These are phyloP conservation scores for Chaetomium tenue DNA, from an alignment of 495 filamentous ascomycete species.

Conservation along the genomic window DNA sequence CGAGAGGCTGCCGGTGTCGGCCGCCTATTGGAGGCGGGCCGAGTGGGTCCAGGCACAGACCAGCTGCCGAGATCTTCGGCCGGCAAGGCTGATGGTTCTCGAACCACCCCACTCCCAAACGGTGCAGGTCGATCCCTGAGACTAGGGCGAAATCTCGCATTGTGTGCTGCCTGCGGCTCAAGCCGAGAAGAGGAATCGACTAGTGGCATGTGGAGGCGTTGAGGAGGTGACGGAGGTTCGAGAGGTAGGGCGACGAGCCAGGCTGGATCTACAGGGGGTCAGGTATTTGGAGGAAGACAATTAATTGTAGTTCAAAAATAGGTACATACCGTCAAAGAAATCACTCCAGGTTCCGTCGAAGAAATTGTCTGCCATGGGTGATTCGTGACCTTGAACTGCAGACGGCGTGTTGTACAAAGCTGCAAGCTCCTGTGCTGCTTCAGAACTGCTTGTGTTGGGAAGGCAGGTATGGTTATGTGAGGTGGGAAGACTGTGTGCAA, in stretches of 20 bases:
- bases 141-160: not conserved
- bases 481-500: not conserved
- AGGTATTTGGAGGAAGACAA: not conserved
- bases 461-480: not conserved
- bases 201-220: not conserved
- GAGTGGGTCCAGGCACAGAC: slow-evolving; percentile 3
- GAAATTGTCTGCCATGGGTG: slow-evolving; percentile 20
- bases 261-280: not conserved
- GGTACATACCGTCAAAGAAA: slow-evolving; percentile 19
- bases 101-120: not conserved
- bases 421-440: not conserved
- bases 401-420: not conserved
- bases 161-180: not conserved
- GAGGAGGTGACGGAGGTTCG: not conserved
- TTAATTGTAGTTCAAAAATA: not conserved
- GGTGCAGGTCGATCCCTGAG: not conserved
- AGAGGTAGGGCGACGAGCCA: slow-evolving; percentile 10
- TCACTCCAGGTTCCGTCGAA: slow-evolving; percentile 20
- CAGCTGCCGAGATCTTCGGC: not conserved
- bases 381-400: not conserved
- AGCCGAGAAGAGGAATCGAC: not conserved
- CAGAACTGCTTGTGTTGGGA: not conserved
- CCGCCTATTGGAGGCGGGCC: slow-evolving; percentile 9
- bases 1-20: slow-evolving; percentile 7
- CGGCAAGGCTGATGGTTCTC: not conserved